Percentiles rank a stretch among this genome's conserved stretches.
phyloP scores from a whole-genome alignment of 441 rosid species.

The Populus hybrid region DNA sequence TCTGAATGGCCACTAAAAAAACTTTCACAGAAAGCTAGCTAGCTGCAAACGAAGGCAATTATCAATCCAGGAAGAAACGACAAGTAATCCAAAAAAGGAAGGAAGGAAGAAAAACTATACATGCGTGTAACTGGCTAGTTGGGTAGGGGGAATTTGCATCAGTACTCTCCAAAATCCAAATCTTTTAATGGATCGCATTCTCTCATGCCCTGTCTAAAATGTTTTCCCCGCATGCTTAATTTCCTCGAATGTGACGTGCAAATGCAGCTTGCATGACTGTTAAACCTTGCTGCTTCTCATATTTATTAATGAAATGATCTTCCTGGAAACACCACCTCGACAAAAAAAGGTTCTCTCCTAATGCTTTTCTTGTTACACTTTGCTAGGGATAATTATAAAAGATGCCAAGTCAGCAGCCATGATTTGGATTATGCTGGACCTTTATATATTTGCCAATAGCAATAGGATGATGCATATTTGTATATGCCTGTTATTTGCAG shows the following conservation, averaged over 20 bases:
- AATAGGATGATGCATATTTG: not conserved
- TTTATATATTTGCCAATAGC: not conserved
- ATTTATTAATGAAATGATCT: not conserved
- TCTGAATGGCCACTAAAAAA: slow-evolving; percentile 19
- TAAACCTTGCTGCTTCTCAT: not conserved
- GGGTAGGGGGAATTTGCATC: not conserved
- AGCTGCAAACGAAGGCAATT: not conserved
- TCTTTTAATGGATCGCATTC: not conserved
- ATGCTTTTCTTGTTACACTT: not conserved
- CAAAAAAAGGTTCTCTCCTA: not conserved
- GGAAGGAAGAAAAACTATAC: not conserved
- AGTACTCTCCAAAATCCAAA: not conserved
- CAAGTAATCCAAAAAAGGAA: not conserved
- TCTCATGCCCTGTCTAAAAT: not conserved
- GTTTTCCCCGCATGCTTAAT: slow-evolving; percentile 6
- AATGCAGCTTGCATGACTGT: slow-evolving; percentile 6
- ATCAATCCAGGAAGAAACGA: not conserved
- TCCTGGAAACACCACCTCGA: not conserved
- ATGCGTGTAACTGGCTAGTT: not conserved
- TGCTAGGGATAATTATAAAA: not conserved
- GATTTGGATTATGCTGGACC: not conserved
- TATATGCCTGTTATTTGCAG: not conserved
- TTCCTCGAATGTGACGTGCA: not conserved
- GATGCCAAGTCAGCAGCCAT: not conserved
- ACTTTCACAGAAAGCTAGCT: slow-evolving; percentile 1